These are phyloP conservation scores for Phytophthora multivora DNA, from an alignment of 352 stramenopile genomes.

Conservation along the genomic window DNA sequence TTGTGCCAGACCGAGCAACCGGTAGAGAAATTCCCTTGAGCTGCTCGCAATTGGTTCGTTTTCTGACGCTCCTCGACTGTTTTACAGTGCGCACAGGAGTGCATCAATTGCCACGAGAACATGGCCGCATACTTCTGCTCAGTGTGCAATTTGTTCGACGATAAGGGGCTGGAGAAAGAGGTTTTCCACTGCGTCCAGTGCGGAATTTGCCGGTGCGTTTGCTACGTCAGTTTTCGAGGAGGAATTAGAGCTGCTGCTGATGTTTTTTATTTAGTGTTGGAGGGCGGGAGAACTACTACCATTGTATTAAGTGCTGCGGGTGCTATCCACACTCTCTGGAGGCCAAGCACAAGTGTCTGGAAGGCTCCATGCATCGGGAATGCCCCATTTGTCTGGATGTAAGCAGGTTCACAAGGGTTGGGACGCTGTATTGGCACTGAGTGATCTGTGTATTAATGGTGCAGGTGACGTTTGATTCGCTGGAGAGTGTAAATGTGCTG, in stretches of 20 bases:
- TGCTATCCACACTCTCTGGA: slow-evolving; percentile 77
- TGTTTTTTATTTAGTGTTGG: slow-evolving; percentile 51
- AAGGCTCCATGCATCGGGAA: slow-evolving; percentile 81
- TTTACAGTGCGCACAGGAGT: slow-evolving; percentile 58
- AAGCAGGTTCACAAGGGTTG: not conserved
- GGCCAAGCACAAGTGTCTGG: slow-evolving; percentile 79
- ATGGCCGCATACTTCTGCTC: slow-evolving; percentile 74
- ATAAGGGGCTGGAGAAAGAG: slow-evolving; percentile 60
- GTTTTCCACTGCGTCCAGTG: slow-evolving; percentile 81
- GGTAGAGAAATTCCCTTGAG: slow-evolving; percentile 28
- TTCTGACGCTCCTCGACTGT: not conserved
- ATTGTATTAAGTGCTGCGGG: slow-evolving; percentile 77
- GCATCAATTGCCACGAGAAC: slow-evolving; percentile 41
- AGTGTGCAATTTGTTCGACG: slow-evolving; percentile 78
- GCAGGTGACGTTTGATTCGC: slow-evolving; percentile 76
- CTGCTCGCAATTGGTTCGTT: not conserved
- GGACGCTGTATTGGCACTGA: not conserved
- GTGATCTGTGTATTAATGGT: slow-evolving; percentile 1
- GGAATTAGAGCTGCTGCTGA: not conserved
- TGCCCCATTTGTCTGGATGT: slow-evolving; percentile 85
- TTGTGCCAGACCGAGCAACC: slow-evolving; percentile 62
- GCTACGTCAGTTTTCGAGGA: not conserved
- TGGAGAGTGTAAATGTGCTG: slow-evolving; percentile 72
- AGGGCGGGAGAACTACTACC: slow-evolving; percentile 80
- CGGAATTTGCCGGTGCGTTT: slow-evolving; percentile 70